Conservation (phyloP, 768 basidiomycete genomes). For the Rhodocollybia butyracea region DNA sequence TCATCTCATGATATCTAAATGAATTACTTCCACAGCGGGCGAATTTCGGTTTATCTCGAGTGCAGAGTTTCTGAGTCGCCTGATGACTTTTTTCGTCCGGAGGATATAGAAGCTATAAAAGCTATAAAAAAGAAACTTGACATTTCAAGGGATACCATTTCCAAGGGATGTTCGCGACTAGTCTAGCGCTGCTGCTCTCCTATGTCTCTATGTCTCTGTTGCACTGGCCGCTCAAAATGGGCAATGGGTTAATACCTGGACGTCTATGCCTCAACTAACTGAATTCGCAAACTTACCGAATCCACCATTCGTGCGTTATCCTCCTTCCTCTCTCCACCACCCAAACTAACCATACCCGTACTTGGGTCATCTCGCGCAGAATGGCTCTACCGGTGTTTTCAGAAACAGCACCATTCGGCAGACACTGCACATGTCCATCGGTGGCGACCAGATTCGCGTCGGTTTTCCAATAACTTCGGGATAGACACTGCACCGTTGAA, state of each 20-base stretch:
- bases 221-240: constrained; percentile 7
- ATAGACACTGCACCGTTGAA: constrained; percentile 34
- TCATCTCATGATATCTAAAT: too few relatives aligned
- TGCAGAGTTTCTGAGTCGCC: too few relatives aligned
- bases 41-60: too few relatives aligned
- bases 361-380: constrained; percentile 10
- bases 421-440: constrained; percentile 42
- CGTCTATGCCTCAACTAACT: constrained; percentile 38
- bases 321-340: too few relatives aligned
- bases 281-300: constrained; percentile 33
- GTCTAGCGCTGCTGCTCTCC: too few relatives aligned
- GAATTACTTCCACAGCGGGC: too few relatives aligned
- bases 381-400: constrained; percentile 31
- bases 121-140: too few relatives aligned
- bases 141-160: too few relatives aligned
- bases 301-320: constrained; percentile 27
- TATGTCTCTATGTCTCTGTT: not conserved
- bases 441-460: constrained; percentile 38
- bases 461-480: constrained; percentile 49
- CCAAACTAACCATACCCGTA: not conserved
- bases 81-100: too few relatives aligned
- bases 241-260: constrained; percentile 14
- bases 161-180: too few relatives aligned
- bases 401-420: constrained; percentile 46
- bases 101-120: too few relatives aligned